Conservation (phyloP, 2,329 filamentous ascomycete genomes). For the Cercospora citrullina region DNA sequence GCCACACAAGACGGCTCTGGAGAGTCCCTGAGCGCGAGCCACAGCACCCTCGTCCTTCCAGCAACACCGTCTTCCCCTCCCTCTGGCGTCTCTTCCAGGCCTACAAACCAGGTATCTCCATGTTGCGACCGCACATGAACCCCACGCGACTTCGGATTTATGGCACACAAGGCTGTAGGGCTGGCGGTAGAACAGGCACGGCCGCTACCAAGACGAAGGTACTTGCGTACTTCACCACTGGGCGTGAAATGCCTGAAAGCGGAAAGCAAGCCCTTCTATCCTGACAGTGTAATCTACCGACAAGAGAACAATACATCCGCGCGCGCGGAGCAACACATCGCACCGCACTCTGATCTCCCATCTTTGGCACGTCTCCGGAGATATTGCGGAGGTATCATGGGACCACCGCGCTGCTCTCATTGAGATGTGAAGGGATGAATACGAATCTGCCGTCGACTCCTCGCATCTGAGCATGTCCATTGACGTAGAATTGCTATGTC, state of each 20-base stretch:
- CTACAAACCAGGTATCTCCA: not conserved
- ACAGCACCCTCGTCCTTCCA: not conserved
- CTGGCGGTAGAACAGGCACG: not conserved
- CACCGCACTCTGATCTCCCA: not conserved
- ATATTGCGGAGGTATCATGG: slow-evolving; percentile 2
- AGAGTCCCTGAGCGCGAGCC: not conserved
- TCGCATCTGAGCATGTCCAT: not conserved
- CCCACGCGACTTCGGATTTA: not conserved
- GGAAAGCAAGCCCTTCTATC: not conserved
- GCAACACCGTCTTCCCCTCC: not conserved
- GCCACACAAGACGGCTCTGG: too few species aligned
- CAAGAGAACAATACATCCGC: not conserved
- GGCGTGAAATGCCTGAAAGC: not conserved
- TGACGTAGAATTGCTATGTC: not conserved
- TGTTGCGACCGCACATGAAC: not conserved
- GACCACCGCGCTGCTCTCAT: not conserved
- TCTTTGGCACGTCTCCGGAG: not conserved
- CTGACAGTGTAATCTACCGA: not conserved
- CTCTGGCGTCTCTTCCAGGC: not conserved
- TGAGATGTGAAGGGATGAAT: not conserved
- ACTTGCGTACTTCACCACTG: not conserved
- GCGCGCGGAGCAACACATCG: not conserved
- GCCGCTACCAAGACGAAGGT: not conserved
- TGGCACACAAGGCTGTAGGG: not conserved
- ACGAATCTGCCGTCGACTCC: not conserved